Evolutionary conservation across 495 filamentous ascomycete species (phyloP), one percentile per base, ranked within the genome.

Genomic region (Trichoderma gamsii): DNA sequence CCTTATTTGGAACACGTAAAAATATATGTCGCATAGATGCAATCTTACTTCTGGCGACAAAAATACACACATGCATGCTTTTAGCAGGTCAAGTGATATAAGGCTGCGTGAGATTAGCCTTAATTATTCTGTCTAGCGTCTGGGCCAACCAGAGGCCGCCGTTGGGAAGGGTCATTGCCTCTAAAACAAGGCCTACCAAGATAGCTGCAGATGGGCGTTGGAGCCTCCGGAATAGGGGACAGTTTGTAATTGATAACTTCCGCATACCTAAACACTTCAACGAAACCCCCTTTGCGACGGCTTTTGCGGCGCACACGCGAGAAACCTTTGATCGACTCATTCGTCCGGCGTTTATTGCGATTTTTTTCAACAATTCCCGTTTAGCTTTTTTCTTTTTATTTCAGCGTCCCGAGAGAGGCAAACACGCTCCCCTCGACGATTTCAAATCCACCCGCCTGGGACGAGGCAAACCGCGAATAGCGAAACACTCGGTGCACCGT

Each of bases 401-500:
- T n/a, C 49, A 16, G 51, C 51, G 51, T 32, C 56, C 23, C 23
- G 27, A 11, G 13, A 16, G 16, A 25, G 11, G 35, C 35, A 38
- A 38, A 38, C 29, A 7, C 56, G 25, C 9, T 61, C 21, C 21
- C 51, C 44, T 15, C 44, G 44, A 49, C 44, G n/a, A 49, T 15
- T n/a, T 49, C n/a, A 49, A 49, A 49, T 49, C 44, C n/a, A 16
- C 44, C 13, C 13, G 13, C 13, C 13, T 6, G n/a, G 44, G 18
- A 15, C 15, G 44, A 49, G n/a, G n/a, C 44, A 49, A 9, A 9
- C 35, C 35, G 35, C 44, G 44, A 66, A 18, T 44, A 44, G 16
- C 44, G 64, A 61, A 61, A 8, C 23, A 32, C 56, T 16, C 44
- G 44, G n/a, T n/a, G 44, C 25, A 73, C 51, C 51, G 71, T 51